Percentiles rank a stretch among this genome's conserved stretches.
These are phyloP conservation scores for Saccharomycopsis hybrid DNA, from an alignment of 1,139 yeast genomes.

Conservation along the genomic window DNA sequence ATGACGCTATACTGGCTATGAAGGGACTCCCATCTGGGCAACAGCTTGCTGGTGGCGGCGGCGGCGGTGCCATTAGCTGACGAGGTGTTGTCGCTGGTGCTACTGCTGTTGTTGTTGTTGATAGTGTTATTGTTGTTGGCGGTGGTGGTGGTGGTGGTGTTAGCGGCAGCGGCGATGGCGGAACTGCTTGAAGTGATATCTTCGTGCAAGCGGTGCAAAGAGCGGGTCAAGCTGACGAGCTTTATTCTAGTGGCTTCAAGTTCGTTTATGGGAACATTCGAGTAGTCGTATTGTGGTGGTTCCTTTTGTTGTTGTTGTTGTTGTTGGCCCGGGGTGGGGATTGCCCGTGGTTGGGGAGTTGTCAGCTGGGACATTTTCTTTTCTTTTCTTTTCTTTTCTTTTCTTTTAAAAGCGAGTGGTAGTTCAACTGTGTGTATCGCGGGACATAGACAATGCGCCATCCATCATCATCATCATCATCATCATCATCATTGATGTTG, in stretches of 20 bases:
- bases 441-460: too few species aligned
- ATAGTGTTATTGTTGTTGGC: not conserved
- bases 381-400: too few species aligned
- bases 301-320: not conserved
- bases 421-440: too few species aligned
- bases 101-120: too few species aligned
- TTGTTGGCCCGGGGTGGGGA: not conserved
- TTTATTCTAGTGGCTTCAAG: conserved; percentile 17
- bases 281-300: conserved; percentile 6
- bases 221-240: conserved; percentile 15
- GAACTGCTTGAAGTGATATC: conserved; percentile 3
- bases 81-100: not conserved
- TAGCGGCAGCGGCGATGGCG: not conserved
- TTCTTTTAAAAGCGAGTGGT: too few species aligned
- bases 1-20: conserved; percentile 83
- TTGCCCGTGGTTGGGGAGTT: too few species aligned
- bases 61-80: not conserved
- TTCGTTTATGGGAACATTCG: conserved; percentile 17
- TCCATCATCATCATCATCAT: too few species aligned
- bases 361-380: conserved; percentile 1
- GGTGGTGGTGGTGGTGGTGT: not conserved
- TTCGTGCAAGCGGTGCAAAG: conserved; percentile 14
- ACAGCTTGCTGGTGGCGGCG: not conserved
- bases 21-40: conserved; percentile 37
- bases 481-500: too few species aligned